A percentile compares a stretch with the other conserved stretches of the same genome.
Evolutionary conservation across 1,139 yeast species (phyloP).

Genomic region (Blastobotrys ciferrii): DNA sequence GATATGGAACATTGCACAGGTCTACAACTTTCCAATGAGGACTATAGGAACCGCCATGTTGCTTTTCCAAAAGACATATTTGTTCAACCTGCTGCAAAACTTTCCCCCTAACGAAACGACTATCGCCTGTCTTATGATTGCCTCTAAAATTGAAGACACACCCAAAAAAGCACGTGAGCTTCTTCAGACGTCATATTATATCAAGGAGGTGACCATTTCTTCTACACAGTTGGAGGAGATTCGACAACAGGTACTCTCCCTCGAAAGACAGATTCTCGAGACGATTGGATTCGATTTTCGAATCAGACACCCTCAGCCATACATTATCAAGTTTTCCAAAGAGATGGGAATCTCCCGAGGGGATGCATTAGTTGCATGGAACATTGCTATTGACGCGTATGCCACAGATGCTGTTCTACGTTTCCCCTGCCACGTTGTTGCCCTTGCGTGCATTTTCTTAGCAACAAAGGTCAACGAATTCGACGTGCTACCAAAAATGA

Average conservation of each 20-base stretch:
- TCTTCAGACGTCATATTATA: slow-evolving; percentile 27
- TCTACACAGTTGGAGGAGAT: slow-evolving; percentile 21
- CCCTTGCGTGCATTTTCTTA: slow-evolving; percentile 61
- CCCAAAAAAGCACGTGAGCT: slow-evolving; percentile 74
- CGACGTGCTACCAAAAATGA: slow-evolving; percentile 27
- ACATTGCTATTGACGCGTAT: slow-evolving; percentile 68
- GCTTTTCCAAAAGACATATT: slow-evolving; percentile 29
- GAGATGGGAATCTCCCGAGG: slow-evolving; percentile 26
- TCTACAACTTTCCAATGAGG: slow-evolving; percentile 32
- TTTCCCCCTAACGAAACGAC: slow-evolving; percentile 50
- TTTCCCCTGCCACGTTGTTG: slow-evolving; percentile 78
- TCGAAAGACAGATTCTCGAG: slow-evolving; percentile 73
- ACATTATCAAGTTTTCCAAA: slow-evolving; percentile 66
- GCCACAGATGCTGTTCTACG: slow-evolving; percentile 69
- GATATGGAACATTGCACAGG: slow-evolving; percentile 25
- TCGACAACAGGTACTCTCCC: slow-evolving; percentile 25
- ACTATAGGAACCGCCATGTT: slow-evolving; percentile 36
- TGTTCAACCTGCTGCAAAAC: slow-evolving; percentile 23
- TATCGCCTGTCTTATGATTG: slow-evolving; percentile 70
- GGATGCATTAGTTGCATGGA: slow-evolving; percentile 58
- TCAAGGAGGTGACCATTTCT: slow-evolving; percentile 26
- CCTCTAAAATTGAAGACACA: slow-evolving; percentile 85
- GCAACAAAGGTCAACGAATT: slow-evolving; percentile 43
- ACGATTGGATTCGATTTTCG: slow-evolving; percentile 74
- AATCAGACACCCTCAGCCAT: slow-evolving; percentile 60